Evolutionary conservation across 225 moss, liverwort and hornwort species (phyloP), one percentile per base, ranked within the genome.

Genomic region (Physcomitrellopsis africana): DNA sequence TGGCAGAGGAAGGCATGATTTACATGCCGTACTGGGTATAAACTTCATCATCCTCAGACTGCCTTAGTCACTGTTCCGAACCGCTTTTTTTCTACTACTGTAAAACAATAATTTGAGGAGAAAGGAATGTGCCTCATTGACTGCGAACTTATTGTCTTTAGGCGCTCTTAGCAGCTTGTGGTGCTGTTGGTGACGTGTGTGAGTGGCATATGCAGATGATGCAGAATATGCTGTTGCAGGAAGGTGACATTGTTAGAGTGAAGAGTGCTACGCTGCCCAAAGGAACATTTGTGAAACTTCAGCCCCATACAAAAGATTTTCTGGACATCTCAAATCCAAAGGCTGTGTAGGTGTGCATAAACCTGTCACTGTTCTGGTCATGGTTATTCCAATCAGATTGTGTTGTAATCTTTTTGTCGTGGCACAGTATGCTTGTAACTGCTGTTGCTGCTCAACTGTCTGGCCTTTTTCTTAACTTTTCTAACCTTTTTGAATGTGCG

Each of bases 1-100:
- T 99, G 71, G 99, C 99, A 12, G 99, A 99, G 70, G 99, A 99
- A 79, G 97, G 97, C 73, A 99, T 99, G 97, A 92, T 99, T 77
- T 99, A 99, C 44, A 95, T 99, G 97, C 97, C 97, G 4, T 99
- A 99, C 65, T 99, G 97, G 97, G 97, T 99, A 86, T 54, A 57
- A 26, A 67, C 44, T 29, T 67, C 45, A 48, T 20, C 59, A 27
- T 22, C 26, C 71, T 77, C 18, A 15, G 71, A 72, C 9, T 63
- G 9, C 10, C 12, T 3, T 63, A 27, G 53, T 20, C 24, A 57
- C 4, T 59, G 9, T 45, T 16, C 46, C 75, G 72, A 65, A 41
- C 51, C 7, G 15, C 43, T 67, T 24, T 69, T n/a, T 60, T 44
- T 22, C 42, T 29, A n/a, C 24, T 58, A 17, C 29, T 73, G 67